Evolutionary conservation across 2,329 filamentous ascomycete species (phyloP).

Genomic region (Fusarium ramigenum): DNA sequence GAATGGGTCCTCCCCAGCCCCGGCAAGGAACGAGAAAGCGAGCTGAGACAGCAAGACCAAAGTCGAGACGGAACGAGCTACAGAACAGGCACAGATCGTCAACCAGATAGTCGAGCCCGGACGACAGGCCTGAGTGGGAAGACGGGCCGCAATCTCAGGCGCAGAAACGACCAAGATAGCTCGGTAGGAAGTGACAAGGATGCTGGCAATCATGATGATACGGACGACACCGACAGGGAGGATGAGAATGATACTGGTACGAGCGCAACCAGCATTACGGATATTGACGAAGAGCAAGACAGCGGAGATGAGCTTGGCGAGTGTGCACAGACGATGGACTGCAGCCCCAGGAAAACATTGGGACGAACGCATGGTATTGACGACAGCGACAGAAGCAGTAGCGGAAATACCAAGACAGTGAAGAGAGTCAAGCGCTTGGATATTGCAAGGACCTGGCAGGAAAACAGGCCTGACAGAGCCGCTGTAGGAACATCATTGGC

Average conservation of each 20-base stretch:
- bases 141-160: not conserved
- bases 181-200: conserved; percentile 19
- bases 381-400: not conserved
- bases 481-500: conserved; percentile 17
- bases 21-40: conserved; percentile 16
- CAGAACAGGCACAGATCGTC: conserved; percentile 14
- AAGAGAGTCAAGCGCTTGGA: conserved; percentile 32
- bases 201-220: conserved; percentile 5
- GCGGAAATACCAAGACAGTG: not conserved
- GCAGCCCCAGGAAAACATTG: not conserved
- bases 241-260: conserved; percentile 25
- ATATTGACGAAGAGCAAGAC: conserved; percentile 16
- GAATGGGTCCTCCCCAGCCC: conserved; percentile 49
- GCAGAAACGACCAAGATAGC: not conserved
- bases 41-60: conserved; percentile 5
- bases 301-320: conserved; percentile 39
- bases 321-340: conserved; percentile 6
- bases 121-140: conserved; percentile 17
- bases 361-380: not conserved
- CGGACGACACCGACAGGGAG: conserved; percentile 12
- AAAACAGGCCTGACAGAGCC: conserved; percentile 13
- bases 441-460: conserved; percentile 11
- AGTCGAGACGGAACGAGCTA: conserved; percentile 4
- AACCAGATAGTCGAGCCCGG: conserved; percentile 19
- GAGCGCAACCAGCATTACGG: conserved; percentile 21